phyloP scores from a whole-genome alignment of 2,329 filamentous ascomycete species.

The Penicillium sp. region DNA sequence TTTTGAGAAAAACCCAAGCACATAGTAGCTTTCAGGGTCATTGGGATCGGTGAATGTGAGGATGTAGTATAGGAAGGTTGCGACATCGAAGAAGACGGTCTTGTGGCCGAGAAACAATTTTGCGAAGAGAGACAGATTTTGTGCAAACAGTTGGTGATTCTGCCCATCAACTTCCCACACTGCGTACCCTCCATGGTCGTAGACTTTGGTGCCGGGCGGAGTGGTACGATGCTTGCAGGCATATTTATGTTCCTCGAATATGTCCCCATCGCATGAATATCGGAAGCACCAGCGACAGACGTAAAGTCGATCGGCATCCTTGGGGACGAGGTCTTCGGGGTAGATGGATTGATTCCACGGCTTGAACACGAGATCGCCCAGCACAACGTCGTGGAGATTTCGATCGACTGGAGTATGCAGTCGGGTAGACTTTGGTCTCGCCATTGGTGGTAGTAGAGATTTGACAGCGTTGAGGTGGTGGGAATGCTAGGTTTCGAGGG shows the following conservation, averaged over 20 bases:
- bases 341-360: conserved; percentile 95
- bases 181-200: conserved; percentile 73
- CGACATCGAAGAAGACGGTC: conserved; percentile 95
- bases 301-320: conserved; percentile 61
- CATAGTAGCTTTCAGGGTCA: conserved; percentile 48
- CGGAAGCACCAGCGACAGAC: conserved; percentile 94
- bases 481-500: conserved; percentile 15
- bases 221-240: conserved; percentile 54
- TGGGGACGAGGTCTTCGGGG: conserved; percentile 60
- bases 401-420: conserved; percentile 52
- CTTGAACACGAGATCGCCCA: conserved; percentile 78
- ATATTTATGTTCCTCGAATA: conserved; percentile 40
- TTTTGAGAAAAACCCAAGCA: conserved; percentile 97
- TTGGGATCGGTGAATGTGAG: conserved; percentile 67
- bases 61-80: conserved; percentile 90
- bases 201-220: conserved; percentile 69
- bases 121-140: conserved; percentile 91
- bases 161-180: conserved; percentile 93
- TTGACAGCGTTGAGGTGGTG: conserved; percentile 3
- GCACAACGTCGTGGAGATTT: conserved; percentile 81
- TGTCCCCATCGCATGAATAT: conserved; percentile 58
- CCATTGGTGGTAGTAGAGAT: conserved; percentile 25
- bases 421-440: conserved; percentile 25
- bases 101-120: conserved; percentile 98
- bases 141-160: conserved; percentile 81